Conservation (phyloP, 169 alveolate genomes). For the Plasmodium ovale region DNA sequence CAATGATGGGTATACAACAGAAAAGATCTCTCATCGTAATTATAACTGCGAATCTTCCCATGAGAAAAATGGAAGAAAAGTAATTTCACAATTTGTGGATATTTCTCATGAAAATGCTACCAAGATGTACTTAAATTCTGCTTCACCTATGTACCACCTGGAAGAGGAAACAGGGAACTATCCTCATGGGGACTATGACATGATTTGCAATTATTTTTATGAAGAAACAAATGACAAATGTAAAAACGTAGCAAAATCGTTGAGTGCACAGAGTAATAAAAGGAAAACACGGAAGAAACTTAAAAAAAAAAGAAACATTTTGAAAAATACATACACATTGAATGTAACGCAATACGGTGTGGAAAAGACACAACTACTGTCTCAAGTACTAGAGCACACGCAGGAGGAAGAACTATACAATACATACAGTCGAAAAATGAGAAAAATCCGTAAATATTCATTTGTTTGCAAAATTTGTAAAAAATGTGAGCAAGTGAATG, state of each 20-base stretch:
- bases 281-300: background rate
- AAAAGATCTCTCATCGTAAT: background rate
- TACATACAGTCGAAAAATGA: conserved; percentile 20
- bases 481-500: conserved; percentile 12
- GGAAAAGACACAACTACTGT: background rate
- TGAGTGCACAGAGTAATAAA: background rate
- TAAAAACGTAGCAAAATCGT: background rate
- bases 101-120: background rate
- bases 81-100: background rate
- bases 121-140: conserved; percentile 29
- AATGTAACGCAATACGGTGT: background rate
- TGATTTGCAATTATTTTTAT: conserved; percentile 30
- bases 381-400: background rate
- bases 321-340: background rate
- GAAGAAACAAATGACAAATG: background rate
- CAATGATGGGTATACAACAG: background rate
- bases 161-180: background rate
- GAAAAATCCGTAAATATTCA: background rate
- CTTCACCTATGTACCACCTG: background rate
- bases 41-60: background rate
- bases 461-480: conserved; percentile 53
- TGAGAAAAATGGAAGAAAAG: background rate
- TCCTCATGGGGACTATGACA: background rate
- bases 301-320: background rate
- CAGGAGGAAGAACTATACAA: conserved; percentile 23